Percentiles rank a stretch among this genome's conserved stretches.
Conservation (phyloP, 2,329 filamentous ascomycete genomes). For the Sporothrix luriei region DNA sequence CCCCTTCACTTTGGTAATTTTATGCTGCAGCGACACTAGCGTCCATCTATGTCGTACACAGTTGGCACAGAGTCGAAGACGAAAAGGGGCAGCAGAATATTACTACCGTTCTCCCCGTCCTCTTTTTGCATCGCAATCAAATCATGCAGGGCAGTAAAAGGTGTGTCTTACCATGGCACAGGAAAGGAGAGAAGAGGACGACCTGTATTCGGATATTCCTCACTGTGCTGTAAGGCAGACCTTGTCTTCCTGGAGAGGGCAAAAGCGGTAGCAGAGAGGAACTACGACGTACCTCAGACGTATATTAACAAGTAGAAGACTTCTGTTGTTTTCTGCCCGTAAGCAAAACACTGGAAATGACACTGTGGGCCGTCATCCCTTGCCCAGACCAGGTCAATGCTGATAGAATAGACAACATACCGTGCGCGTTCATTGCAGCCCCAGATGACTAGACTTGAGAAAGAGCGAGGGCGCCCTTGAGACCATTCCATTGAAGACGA, state of each 20-base stretch:
- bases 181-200: not conserved
- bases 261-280: not conserved
- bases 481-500: not conserved
- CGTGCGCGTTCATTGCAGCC: not conserved
- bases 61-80: not conserved
- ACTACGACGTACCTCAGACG: not conserved
- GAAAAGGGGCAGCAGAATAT: slow-evolving; percentile 1
- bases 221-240: not conserved
- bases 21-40: slow-evolving; percentile 4
- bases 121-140: not conserved
- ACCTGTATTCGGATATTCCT: not conserved
- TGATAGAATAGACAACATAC: slow-evolving; percentile 4
- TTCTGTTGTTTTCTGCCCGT: not conserved
- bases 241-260: not conserved
- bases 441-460: not conserved
- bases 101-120: too few species aligned
- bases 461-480: too few species aligned
- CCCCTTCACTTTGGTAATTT: not conserved
- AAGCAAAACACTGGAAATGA: slow-evolving; percentile 24
- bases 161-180: slow-evolving; percentile 25
- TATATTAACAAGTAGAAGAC: not conserved
- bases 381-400: slow-evolving; percentile 16
- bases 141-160: slow-evolving; percentile 5
- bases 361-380: slow-evolving; percentile 27
- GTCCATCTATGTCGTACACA: not conserved